Evolutionary conservation across 2,329 filamentous ascomycete genomes (phyloP).

Genomic region (Penicillium decumbens): DNA sequence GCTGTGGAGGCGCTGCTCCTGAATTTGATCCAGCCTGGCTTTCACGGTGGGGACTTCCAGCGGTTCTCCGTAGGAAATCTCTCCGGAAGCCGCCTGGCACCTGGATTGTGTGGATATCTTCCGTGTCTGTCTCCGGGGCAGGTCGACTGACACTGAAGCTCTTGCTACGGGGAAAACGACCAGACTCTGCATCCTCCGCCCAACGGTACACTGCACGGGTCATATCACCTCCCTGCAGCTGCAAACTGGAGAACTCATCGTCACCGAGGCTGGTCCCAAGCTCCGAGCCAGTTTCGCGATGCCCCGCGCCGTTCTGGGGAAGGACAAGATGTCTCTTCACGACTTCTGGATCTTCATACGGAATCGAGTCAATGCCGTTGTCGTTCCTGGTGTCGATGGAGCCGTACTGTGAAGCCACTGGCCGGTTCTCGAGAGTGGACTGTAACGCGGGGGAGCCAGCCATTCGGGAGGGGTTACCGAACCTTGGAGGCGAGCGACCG

Average conservation of each 20-base stretch:
- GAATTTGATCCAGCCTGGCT: slow-evolving; percentile 37
- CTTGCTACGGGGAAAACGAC: slow-evolving; percentile 68
- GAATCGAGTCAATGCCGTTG: slow-evolving; percentile 39
- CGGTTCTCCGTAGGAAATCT: slow-evolving; percentile 76
- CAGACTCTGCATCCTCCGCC: slow-evolving; percentile 78
- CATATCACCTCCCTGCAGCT: slow-evolving; percentile 88
- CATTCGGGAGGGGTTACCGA: slow-evolving; percentile 47
- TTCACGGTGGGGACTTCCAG: slow-evolving; percentile 57
- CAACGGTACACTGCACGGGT: slow-evolving; percentile 94
- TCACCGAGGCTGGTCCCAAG: slow-evolving; percentile 43
- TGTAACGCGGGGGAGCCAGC: slow-evolving; percentile 55
- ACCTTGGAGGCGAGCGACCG: slow-evolving; percentile 47
- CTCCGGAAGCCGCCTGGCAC: slow-evolving; percentile 89
- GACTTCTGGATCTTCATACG: slow-evolving; percentile 85
- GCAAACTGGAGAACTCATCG: slow-evolving; percentile 89
- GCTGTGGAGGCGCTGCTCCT: slow-evolving; percentile 40
- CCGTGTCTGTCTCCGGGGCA: slow-evolving; percentile 70
- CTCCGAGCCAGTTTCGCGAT: slow-evolving; percentile 30
- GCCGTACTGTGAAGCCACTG: slow-evolving; percentile 70
- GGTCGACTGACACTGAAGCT: slow-evolving; percentile 78
- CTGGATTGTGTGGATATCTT: slow-evolving; percentile 86
- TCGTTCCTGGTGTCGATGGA: slow-evolving; percentile 66
- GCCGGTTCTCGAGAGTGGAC: slow-evolving; percentile 44
- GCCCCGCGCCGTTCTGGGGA: slow-evolving; percentile 48
- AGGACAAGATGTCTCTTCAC: slow-evolving; percentile 83